These are phyloP conservation scores for Trypanosoma grayi DNA, from an alignment of 208 protist genomes.

Conservation along the genomic window DNA sequence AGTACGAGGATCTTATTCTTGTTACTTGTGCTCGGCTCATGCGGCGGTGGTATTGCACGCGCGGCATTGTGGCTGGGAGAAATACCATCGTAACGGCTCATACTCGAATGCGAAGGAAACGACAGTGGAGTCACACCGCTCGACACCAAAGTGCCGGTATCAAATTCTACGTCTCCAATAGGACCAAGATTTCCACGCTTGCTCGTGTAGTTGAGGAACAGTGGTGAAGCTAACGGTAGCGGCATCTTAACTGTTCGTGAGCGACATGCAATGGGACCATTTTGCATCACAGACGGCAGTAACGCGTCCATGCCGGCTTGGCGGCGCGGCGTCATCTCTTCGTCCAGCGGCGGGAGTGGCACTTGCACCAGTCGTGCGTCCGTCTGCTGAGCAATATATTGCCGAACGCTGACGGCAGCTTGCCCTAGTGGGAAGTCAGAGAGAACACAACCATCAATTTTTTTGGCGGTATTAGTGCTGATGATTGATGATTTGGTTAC, in stretches of 20 bases:
- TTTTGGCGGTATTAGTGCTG: no score
- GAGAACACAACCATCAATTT: background rate
- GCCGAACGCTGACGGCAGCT: background rate
- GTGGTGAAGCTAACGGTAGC: slow-evolving; percentile 42
- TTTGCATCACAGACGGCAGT: background rate
- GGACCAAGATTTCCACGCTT: slow-evolving; percentile 18
- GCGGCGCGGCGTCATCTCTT: background rate
- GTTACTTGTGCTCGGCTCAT: background rate
- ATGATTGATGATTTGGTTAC: no score
- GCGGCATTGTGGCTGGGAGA: background rate
- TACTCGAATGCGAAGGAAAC: no score
- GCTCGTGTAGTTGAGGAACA: slow-evolving; percentile 50
- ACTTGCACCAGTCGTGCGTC: background rate
- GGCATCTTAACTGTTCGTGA: slow-evolving; percentile 6
- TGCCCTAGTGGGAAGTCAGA: slow-evolving; percentile 14
- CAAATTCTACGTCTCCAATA: no score
- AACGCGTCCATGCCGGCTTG: background rate
- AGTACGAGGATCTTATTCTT: background rate
- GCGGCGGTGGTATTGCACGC: background rate
- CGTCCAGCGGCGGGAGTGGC: slow-evolving; percentile 11
- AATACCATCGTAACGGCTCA: background rate
- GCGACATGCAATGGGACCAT: background rate
- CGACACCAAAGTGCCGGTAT: no score
- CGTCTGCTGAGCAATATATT: slow-evolving; percentile 14
- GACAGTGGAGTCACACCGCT: no score